Conservation (phyloP, 225 moss, liverwort and hornwort genomes). For the Marchantia paleacea region DNA sequence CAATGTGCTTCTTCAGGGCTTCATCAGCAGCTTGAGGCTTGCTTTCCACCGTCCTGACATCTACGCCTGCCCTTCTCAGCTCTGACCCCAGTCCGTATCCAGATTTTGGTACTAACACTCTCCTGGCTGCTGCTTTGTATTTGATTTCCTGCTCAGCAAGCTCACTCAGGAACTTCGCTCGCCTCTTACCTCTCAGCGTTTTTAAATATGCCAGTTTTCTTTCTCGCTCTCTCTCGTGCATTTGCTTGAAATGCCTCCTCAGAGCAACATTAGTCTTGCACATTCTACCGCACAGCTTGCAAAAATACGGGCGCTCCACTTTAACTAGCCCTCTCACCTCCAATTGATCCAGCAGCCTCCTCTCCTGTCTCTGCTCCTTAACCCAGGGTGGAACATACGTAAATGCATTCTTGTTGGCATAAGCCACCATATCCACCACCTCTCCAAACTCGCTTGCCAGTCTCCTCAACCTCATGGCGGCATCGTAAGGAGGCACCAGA, state of each 20-base stretch:
- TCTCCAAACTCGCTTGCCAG: conserved; percentile 58
- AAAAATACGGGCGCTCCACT: conserved; percentile 49
- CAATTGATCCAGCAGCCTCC: conserved; percentile 56
- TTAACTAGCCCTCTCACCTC: conserved; percentile 53
- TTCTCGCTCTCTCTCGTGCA: conserved; percentile 73
- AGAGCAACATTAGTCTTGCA: conserved; percentile 67
- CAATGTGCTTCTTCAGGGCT: conserved; percentile 66
- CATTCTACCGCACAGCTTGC: conserved; percentile 63
- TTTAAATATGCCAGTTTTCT: conserved; percentile 57
- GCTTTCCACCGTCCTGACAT: conserved; percentile 61
- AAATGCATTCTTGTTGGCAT: conserved; percentile 70
- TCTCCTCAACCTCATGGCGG: conserved; percentile 49
- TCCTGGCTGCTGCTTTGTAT: conserved; percentile 54
- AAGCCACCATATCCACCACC: conserved; percentile 72
- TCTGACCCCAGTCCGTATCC: conserved; percentile 69
- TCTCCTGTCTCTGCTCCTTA: conserved; percentile 62
- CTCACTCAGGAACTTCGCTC: conserved; percentile 47
- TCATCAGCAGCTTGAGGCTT: conserved; percentile 74
- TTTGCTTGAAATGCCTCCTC: conserved; percentile 64
- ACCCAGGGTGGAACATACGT: conserved; percentile 64
- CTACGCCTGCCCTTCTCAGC: conserved; percentile 63
- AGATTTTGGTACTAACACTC: conserved; percentile 50
- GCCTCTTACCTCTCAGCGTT: conserved; percentile 64
- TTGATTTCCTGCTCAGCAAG: conserved; percentile 55
- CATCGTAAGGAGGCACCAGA: conserved; percentile 53